A percentile compares a stretch with the other conserved stretches of the same genome.
These are phyloP conservation scores for Mycena alexandri DNA, from an alignment of 768 basidiomycete genomes.

Conservation along the genomic window DNA sequence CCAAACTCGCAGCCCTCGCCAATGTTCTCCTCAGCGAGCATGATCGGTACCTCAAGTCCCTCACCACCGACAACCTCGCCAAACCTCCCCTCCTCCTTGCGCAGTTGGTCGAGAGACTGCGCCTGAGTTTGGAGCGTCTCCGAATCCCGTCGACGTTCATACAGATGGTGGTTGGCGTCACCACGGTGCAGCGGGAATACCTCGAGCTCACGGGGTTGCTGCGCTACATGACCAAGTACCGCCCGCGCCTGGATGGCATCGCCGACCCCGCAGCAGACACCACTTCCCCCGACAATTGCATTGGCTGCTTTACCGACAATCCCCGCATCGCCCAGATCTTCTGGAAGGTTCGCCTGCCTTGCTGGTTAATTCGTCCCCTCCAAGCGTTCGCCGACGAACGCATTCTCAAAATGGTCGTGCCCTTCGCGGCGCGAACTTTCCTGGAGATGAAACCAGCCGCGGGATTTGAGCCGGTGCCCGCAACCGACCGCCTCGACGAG, in stretches of 20 bases:
- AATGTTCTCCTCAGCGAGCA: slow-evolving; percentile 4
- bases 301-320: slow-evolving; percentile 13
- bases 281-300: not conserved
- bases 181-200: slow-evolving; percentile 21
- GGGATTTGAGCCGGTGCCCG: not conserved
- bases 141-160: slow-evolving; percentile 6
- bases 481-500: slow-evolving; percentile 1
- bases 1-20: not conserved
- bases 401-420: slow-evolving; percentile 6
- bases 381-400: slow-evolving; percentile 8
- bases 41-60: slow-evolving; percentile 14
- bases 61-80: slow-evolving; percentile 4
- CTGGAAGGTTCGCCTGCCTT: slow-evolving; percentile 9
- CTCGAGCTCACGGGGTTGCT: slow-evolving; percentile 23
- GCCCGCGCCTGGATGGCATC: slow-evolving; percentile 14
- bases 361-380: slow-evolving; percentile 7
- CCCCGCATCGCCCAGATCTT: slow-evolving; percentile 11
- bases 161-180: slow-evolving; percentile 8
- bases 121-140: slow-evolving; percentile 12
- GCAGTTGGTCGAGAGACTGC: slow-evolving; percentile 3
- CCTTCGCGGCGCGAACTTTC: not conserved
- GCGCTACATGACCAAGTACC: slow-evolving; percentile 16
- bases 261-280: slow-evolving; percentile 4
- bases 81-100: slow-evolving; percentile 8
- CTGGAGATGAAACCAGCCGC: slow-evolving; percentile 2